These are phyloP conservation scores for Cladosporium sp. DNA, from an alignment of 2,329 filamentous ascomycete species.

Conservation along the genomic window DNA sequence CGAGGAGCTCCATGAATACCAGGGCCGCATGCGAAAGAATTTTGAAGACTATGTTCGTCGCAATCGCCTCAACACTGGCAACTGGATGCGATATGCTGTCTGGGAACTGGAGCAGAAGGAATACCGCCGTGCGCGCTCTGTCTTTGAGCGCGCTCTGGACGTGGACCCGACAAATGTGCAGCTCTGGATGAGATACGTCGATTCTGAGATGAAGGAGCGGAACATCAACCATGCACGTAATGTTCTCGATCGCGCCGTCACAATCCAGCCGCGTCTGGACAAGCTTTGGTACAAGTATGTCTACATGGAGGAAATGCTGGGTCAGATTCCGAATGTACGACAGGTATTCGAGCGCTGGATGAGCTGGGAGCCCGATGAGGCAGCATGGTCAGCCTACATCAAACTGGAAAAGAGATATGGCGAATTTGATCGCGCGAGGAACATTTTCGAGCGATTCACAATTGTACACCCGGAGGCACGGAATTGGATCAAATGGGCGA, in stretches of 20 bases:
- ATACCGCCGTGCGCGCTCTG: conserved; percentile 80
- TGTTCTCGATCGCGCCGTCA: conserved; percentile 88
- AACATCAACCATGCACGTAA: conserved; percentile 98
- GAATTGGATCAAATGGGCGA: conserved; percentile 99
- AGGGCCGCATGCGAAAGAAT: conserved; percentile 90
- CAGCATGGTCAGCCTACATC: conserved; percentile 93
- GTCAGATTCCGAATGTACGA: conserved; percentile 84
- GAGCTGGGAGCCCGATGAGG: conserved; percentile 95
- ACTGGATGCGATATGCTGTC: conserved; percentile 96
- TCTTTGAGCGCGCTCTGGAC: conserved; percentile 93
- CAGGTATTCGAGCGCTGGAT: conserved; percentile 98
- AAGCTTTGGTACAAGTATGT: conserved; percentile 99
- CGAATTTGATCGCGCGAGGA: conserved; percentile 83
- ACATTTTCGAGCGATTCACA: conserved; percentile 86
- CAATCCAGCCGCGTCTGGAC: conserved; percentile 82
- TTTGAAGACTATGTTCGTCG: conserved; percentile 97
- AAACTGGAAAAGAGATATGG: conserved; percentile 94
- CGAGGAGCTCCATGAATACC: conserved; percentile 96
- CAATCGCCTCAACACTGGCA: conserved; percentile 93
- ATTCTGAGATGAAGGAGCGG: conserved; percentile 89
- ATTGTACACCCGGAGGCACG: conserved; percentile 88
- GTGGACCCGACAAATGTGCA: conserved; percentile 81
- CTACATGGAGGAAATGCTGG: conserved; percentile 96
- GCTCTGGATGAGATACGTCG: conserved; percentile 89
- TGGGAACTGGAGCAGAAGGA: conserved; percentile 99